Percentiles rank a stretch among this genome's conserved stretches.
Conservation (phyloP, 306 rosid species). For the Dicorynia guianensis region DNA sequence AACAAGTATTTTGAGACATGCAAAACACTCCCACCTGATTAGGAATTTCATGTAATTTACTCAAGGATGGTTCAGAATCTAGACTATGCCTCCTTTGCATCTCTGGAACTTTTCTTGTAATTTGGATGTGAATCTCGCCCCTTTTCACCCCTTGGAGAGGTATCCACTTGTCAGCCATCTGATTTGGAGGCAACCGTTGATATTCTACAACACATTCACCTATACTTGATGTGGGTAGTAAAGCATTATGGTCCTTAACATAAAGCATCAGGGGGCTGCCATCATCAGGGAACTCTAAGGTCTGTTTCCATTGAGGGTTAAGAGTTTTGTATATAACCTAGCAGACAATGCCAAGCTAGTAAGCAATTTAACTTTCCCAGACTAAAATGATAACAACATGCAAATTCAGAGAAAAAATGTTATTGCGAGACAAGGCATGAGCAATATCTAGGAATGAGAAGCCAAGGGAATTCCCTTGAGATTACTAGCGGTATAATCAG, state of each 20-base stretch:
- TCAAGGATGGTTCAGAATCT: slow-evolving; percentile 58
- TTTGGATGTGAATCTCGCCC: slow-evolving; percentile 78
- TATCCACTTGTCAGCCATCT: slow-evolving; percentile 80
- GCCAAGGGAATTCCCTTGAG: background rate
- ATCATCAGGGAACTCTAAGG: slow-evolving; percentile 78
- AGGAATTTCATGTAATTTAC: slow-evolving; percentile 66
- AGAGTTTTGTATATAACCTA: slow-evolving; percentile 73
- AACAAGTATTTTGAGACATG: background rate
- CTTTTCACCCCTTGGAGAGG: slow-evolving; percentile 81
- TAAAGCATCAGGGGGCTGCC: slow-evolving; percentile 67
- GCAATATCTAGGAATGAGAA: background rate
- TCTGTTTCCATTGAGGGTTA: slow-evolving; percentile 86
- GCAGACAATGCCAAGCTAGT: slow-evolving; percentile 32
- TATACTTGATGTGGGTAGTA: slow-evolving; percentile 67
- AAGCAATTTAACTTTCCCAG: slow-evolving; percentile 19
- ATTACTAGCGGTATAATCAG: background rate
- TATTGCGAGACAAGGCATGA: background rate
- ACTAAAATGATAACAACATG: slow-evolving; percentile 12
- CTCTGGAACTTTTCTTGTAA: slow-evolving; percentile 74
- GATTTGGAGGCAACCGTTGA: slow-evolving; percentile 76
- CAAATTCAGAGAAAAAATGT: background rate
- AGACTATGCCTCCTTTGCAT: slow-evolving; percentile 44
- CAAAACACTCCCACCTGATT: slow-evolving; percentile 59
- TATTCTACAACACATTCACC: slow-evolving; percentile 83
- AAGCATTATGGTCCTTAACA: slow-evolving; percentile 79